A percentile compares a stretch with the other conserved stretches of the same genome.
phyloP scores from a whole-genome alignment of 495 filamentous ascomycete species.

The Tetracladium setigerum region DNA sequence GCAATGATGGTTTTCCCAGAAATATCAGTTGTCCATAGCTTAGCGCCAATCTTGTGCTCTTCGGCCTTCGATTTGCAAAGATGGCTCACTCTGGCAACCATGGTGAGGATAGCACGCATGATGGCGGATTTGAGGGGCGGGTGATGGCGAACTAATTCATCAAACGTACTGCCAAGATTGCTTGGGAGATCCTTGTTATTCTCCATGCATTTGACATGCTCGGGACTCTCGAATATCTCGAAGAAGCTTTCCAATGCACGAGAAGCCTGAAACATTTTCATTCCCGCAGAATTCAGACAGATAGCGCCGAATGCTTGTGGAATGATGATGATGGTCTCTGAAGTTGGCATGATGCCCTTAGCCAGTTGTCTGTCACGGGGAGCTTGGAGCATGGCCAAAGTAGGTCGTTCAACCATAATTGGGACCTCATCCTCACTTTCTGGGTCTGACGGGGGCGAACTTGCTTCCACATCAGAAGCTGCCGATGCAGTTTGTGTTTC shows the following conservation, averaged over 20 bases:
- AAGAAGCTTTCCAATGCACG: conserved; percentile 78
- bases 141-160: conserved; percentile 92
- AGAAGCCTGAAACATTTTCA: conserved; percentile 82
- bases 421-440: conserved; percentile 9
- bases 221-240: conserved; percentile 87
- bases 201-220: conserved; percentile 77
- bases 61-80: conserved; percentile 61
- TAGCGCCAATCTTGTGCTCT: conserved; percentile 64
- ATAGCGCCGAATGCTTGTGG: conserved; percentile 88
- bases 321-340: conserved; percentile 78
- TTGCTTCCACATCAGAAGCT: neutral
- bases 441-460: conserved; percentile 9
- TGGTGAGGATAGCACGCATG: conserved; percentile 69
- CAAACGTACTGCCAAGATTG: conserved; percentile 74
- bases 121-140: conserved; percentile 72
- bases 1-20: conserved; percentile 45
- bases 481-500: neutral
- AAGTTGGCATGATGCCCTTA: conserved; percentile 69
- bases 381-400: conserved; percentile 23
- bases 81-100: conserved; percentile 69
- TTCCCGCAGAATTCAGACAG: conserved; percentile 80
- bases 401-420: conserved; percentile 1
- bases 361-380: conserved; percentile 45
- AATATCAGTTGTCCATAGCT: conserved; percentile 54
- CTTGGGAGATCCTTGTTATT: conserved; percentile 58